A percentile compares a stretch with the other conserved stretches of the same genome.
Evolutionary conservation across 2,329 filamentous ascomycete species (phyloP).

Genomic region (Colletotrichum magnum): DNA sequence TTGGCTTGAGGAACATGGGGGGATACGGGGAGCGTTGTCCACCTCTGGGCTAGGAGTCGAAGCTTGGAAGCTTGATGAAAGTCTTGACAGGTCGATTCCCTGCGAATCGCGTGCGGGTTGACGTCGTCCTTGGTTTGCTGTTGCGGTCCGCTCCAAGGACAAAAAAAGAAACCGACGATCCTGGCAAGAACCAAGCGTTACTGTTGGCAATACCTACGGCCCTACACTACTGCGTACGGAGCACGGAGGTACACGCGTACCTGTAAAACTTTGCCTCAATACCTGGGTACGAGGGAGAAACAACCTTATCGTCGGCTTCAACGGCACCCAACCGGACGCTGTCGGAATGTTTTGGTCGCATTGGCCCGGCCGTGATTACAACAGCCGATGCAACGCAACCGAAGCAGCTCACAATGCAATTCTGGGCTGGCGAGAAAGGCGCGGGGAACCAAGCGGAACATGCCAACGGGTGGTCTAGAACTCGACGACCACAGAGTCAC

Average conservation of each 20-base stretch:
- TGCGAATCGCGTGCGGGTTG: conserved; percentile 15
- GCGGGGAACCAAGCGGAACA: conserved; percentile 5
- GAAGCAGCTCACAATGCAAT: neutral
- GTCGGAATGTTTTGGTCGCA: conserved; percentile 12
- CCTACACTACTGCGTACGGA: too few relatives aligned
- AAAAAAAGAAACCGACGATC: neutral
- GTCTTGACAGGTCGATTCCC: conserved; percentile 11
- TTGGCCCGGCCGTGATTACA: conserved; percentile 18
- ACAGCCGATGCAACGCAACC: conserved; percentile 26
- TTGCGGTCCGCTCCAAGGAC: neutral
- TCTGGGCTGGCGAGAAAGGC: neutral
- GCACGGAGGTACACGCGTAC: too few relatives aligned
- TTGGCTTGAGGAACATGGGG: conserved; percentile 16
- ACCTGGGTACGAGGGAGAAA: conserved; percentile 9
- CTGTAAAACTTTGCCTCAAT: too few relatives aligned
- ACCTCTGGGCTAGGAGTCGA: neutral
- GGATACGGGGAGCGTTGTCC: neutral
- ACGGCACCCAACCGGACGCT: conserved; percentile 15
- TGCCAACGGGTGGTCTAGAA: conserved; percentile 32
- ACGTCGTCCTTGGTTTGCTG: conserved; percentile 15
- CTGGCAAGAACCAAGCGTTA: too few relatives aligned
- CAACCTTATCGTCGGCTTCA: conserved; percentile 19
- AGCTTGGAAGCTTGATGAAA: neutral
- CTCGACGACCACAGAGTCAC: neutral
- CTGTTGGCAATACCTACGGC: too few relatives aligned